phyloP scores from a whole-genome alignment of 2,329 filamentous ascomycete species.

The Knufia fluminis region DNA sequence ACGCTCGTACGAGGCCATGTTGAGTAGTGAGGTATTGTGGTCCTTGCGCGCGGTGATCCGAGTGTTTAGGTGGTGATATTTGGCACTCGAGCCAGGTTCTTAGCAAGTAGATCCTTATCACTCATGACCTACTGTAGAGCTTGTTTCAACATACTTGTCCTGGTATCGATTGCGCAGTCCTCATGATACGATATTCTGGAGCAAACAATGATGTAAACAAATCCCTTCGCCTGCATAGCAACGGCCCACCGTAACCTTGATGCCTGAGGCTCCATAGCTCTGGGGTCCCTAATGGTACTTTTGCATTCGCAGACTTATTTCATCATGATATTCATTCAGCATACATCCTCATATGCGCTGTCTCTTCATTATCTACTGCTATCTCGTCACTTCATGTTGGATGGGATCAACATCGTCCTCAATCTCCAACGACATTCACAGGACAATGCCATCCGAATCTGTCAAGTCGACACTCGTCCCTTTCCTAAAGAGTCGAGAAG shows the following conservation, averaged over 20 bases:
- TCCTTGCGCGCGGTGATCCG: background rate
- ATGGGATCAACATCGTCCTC: background rate
- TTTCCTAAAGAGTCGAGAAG: conserved; percentile 32
- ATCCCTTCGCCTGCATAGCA: background rate
- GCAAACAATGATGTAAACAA: background rate
- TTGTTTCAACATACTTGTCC: too few relatives aligned
- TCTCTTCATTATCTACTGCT: background rate
- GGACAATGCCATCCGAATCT: conserved; percentile 2
- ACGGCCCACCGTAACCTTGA: background rate
- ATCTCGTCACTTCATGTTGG: background rate
- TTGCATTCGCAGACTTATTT: too few relatives aligned
- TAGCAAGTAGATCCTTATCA: too few relatives aligned
- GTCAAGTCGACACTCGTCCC: background rate
- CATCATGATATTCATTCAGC: background rate
- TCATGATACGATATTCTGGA: too few relatives aligned
- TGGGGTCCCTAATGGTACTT: too few relatives aligned
- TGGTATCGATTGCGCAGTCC: too few relatives aligned
- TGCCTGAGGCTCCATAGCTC: too few relatives aligned
- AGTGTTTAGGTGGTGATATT: background rate
- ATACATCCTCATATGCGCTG: background rate
- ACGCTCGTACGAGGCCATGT: conserved; percentile 5
- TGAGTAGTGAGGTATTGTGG: background rate
- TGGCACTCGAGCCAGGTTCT: background rate
- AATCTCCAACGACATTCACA: background rate
- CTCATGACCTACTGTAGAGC: too few relatives aligned